These are phyloP conservation scores for Bryoglossum gracile DNA, from an alignment of 495 filamentous ascomycete species.

Conservation along the genomic window DNA sequence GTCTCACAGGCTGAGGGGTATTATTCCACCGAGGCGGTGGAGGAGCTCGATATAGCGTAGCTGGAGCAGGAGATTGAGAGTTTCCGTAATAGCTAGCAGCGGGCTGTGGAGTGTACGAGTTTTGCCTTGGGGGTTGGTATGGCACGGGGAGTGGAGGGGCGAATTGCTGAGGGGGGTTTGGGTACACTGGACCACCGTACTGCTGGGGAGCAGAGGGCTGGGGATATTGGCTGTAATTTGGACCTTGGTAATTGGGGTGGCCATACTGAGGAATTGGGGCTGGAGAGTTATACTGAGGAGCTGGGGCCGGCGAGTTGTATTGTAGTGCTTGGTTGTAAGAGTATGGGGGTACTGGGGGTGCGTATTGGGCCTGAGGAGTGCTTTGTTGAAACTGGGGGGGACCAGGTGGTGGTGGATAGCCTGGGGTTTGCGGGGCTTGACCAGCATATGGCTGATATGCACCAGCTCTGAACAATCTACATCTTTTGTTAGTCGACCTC, in stretches of 20 bases:
- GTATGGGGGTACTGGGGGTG: slow-evolving; percentile 18
- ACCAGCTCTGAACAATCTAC: too few relatives aligned
- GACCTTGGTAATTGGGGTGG: slow-evolving; percentile 20
- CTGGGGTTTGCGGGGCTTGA: slow-evolving; percentile 8
- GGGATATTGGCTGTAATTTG: slow-evolving; percentile 19
- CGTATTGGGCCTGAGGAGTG: slow-evolving; percentile 23
- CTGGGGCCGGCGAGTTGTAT: slow-evolving; percentile 20
- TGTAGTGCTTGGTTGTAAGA: slow-evolving; percentile 12
- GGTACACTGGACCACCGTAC: slow-evolving; percentile 18
- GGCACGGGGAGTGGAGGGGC: slow-evolving; percentile 4
- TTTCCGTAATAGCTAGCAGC: slow-evolving; percentile 1
- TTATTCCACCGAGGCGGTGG: slow-evolving; percentile 17
- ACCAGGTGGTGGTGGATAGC: slow-evolving; percentile 11
- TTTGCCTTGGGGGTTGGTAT: slow-evolving; percentile 11
- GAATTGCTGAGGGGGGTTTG: slow-evolving; percentile 8
- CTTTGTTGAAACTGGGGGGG: too few relatives aligned
- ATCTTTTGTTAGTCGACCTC: too few relatives aligned
- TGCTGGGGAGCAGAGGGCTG: slow-evolving; percentile 23
- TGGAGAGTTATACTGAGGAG: slow-evolving; percentile 26
- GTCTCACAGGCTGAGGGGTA: neutral
- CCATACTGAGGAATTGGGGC: slow-evolving; percentile 25
- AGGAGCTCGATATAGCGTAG: slow-evolving; percentile 5
- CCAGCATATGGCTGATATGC: slow-evolving; percentile 16
- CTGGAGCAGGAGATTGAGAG: slow-evolving; percentile 5
- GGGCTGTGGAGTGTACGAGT: slow-evolving; percentile 7